Conservation (phyloP, 768 basidiomycete species). For the Amanita phalloides region DNA sequence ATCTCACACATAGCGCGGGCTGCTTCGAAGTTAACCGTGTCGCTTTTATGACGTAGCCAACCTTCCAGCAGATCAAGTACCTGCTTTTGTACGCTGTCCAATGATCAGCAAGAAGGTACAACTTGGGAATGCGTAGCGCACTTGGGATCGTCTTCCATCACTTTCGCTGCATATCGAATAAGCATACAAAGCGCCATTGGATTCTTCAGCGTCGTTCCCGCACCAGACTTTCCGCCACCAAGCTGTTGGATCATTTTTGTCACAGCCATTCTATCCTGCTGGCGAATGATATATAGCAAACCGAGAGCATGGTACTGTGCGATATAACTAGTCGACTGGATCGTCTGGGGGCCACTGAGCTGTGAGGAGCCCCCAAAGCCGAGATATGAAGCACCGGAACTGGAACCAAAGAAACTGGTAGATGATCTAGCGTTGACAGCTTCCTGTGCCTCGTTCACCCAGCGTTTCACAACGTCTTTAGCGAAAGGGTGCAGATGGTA, state of each 20-base stretch:
- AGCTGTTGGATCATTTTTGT: constrained; percentile 99
- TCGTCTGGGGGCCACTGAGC: constrained; percentile 55
- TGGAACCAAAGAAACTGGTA: constrained; percentile 51
- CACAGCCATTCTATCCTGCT: constrained; percentile 97
- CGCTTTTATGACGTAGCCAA: constrained; percentile 96
- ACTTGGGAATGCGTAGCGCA: constrained; percentile 29
- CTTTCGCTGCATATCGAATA: constrained; percentile 96
- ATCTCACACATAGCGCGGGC: constrained; percentile 96
- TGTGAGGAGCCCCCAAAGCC: constrained; percentile 57
- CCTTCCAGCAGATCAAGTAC: constrained; percentile 92
- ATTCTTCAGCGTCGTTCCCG: constrained; percentile 81
- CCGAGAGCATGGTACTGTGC: constrained; percentile 97
- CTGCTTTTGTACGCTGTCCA: constrained; percentile 70
- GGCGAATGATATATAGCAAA: constrained; percentile 86
- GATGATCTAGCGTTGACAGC: constrained; percentile 85
- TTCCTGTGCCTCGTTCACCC: constrained; percentile 99
- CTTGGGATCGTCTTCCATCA: constrained; percentile 99
- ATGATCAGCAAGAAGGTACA: constrained; percentile 1
- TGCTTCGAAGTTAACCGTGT: constrained; percentile 99
- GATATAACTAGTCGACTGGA: constrained; percentile 85
- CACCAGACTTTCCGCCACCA: constrained; percentile 77
- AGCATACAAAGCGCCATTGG: constrained; percentile 98
- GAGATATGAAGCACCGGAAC: constrained; percentile 49
- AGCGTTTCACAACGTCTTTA: constrained; percentile 93
- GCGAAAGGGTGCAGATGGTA: constrained; percentile 93